These are phyloP conservation scores for Colletotrichum chlorophyti DNA, from an alignment of 2,329 filamentous ascomycete species.

Conservation along the genomic window DNA sequence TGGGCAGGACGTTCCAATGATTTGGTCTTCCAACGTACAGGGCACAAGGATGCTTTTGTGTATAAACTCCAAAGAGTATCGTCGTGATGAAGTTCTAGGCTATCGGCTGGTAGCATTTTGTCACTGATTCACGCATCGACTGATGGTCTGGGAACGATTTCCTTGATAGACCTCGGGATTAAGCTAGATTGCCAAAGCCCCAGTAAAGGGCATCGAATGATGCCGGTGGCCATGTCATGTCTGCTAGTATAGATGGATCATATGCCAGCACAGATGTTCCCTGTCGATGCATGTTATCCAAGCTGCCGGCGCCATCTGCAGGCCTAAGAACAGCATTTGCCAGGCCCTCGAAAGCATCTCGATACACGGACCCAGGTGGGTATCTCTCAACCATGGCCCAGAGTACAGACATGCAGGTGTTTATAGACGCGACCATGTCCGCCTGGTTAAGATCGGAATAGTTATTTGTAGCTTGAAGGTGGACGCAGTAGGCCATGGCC, in stretches of 20 bases:
- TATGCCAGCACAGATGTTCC: not conserved
- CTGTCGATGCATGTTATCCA: not conserved
- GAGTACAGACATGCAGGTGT: constrained; percentile 33
- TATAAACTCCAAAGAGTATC: too few relatives aligned
- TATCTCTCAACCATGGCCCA: constrained; percentile 40
- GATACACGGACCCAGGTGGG: constrained; percentile 32
- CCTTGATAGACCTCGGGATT: too few relatives aligned
- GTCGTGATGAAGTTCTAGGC: too few relatives aligned
- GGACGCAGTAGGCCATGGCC: constrained; percentile 32
- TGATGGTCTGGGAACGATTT: too few relatives aligned
- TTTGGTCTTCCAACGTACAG: too few relatives aligned
- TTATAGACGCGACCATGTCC: constrained; percentile 18
- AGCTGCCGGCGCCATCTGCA: not conserved
- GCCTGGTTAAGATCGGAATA: not conserved
- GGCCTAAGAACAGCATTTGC: not conserved
- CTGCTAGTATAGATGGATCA: not conserved
- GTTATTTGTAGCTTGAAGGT: not conserved
- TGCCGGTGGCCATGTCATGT: not conserved
- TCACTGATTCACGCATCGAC: too few relatives aligned
- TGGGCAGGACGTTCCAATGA: too few relatives aligned
- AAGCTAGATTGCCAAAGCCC: not conserved
- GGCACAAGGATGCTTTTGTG: too few relatives aligned
- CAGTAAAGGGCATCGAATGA: not conserved
- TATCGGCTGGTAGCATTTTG: too few relatives aligned
- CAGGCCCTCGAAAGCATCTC: constrained; percentile 35